Evolutionary conservation across 345 rosid species (phyloP), one percentile per base, ranked within the genome.

Genomic region (Brassica carinata): DNA sequence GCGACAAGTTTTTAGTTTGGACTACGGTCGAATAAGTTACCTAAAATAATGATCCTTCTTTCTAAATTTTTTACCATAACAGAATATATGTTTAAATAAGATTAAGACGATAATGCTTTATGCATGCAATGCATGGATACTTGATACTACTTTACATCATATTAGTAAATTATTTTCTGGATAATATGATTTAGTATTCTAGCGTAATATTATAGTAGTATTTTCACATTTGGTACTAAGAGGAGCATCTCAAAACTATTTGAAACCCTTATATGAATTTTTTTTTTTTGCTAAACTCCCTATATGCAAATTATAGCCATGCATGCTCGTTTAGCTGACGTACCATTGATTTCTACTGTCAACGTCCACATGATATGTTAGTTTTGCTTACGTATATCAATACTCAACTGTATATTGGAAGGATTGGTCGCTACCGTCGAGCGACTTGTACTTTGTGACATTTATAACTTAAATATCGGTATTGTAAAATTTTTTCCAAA

Each of bases 1-100:
- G 51, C 64, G 77, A 73, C 69, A 73, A 73, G 64, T 72, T 64
- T 23, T 64, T 53, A 53, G n/a, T 70, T 69, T 45, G 64, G 30
- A 33, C 9, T 45, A 30, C 14, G 14, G 55, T 77, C 15, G 48
- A 59, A 69, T 61, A 30, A 68, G 67, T 27, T 43, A 40, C 8
- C 73, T 11, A 3, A 74, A 65, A 17, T 31, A 75, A 14, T 19
- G 36, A n/a, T 70, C 17, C 4, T 38, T 59, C n/a, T 38, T 63
- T 62, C 81, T 59, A 51, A 64, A 18, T 72, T 33, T 43, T 9
- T 48, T 15, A 6, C 11, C 40, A 43, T 8, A 40, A 11, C 13
- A 73, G 3, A 40, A 29, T 66, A 33, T 13, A 2, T 33, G 38
- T 66, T 75, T 36, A 36, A 23, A 4, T n/a, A 57, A 58, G 29